Evolutionary conservation across 2,329 filamentous ascomycete species (phyloP).

Genomic region (Hymenoscyphus fructigenus): DNA sequence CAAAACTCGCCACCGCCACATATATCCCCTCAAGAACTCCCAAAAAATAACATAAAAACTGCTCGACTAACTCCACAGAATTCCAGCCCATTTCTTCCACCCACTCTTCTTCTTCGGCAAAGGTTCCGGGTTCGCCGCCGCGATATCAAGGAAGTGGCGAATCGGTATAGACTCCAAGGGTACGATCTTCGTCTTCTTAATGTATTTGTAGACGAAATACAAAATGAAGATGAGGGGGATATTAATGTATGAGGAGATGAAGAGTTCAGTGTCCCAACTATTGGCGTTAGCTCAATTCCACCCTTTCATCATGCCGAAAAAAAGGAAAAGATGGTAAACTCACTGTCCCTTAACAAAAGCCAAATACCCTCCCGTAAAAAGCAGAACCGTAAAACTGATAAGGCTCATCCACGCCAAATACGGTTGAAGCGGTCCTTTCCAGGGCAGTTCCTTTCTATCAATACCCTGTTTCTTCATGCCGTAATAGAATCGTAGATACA

Average conservation of each 20-base stretch:
- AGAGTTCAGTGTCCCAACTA: conserved; percentile 52
- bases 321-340: background rate
- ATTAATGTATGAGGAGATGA: conserved; percentile 64
- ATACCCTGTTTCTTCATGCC: conserved; percentile 58
- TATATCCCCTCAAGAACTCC: background rate
- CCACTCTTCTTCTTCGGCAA: conserved; percentile 21
- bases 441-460: conserved; percentile 51
- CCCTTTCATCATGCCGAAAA: too few relatives aligned
- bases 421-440: conserved; percentile 54
- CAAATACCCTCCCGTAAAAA: conserved; percentile 59
- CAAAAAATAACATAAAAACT: background rate
- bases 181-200: conserved; percentile 48
- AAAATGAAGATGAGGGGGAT: conserved; percentile 57
- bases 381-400: conserved; percentile 51
- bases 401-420: conserved; percentile 56
- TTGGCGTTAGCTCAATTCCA: background rate
- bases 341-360: conserved; percentile 42
- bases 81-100: conserved; percentile 24
- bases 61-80: conserved; percentile 24
- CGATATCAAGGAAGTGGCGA: conserved; percentile 40
- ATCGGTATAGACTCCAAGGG: conserved; percentile 40
- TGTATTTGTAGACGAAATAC: conserved; percentile 53
- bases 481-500: conserved; percentile 57
- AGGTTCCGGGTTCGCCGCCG: conserved; percentile 29
- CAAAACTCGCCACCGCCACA: too few relatives aligned